A percentile compares a stretch with the other conserved stretches of the same genome.
Conservation (phyloP, 345 rosid genomes). For the Fremontodendron californicum region DNA sequence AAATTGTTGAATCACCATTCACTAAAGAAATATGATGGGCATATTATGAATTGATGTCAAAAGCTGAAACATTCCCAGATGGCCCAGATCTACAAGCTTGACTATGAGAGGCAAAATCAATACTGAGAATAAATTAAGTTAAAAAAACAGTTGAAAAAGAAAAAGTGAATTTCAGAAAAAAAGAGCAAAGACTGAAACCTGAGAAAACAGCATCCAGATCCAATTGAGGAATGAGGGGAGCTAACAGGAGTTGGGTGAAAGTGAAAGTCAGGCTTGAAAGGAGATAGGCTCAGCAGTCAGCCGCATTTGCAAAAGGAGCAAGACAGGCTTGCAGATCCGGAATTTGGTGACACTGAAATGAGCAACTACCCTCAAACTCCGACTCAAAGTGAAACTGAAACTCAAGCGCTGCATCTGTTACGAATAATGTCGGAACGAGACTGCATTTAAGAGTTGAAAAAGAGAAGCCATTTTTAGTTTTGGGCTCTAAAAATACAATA, state of each 20-base stretch:
- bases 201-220: slow-evolving; percentile 8
- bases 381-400: not conserved
- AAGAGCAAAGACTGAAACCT: not conserved
- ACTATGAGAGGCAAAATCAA: not conserved
- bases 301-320: not conserved
- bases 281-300: not conserved
- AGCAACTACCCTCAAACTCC: not conserved
- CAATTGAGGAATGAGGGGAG: not conserved
- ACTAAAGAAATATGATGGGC: not conserved
- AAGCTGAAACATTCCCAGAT: not conserved
- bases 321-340: slow-evolving; percentile 1
- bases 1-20: not conserved
- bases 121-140: not conserved
- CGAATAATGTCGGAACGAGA: not conserved
- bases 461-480: not conserved
- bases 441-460: slow-evolving; percentile 1
- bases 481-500: not conserved
- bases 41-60: not conserved
- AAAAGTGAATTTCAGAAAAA: not conserved
- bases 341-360: slow-evolving; percentile 3
- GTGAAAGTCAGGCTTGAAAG: not conserved
- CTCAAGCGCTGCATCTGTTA: not conserved
- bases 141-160: not conserved
- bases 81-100: slow-evolving; percentile 23
- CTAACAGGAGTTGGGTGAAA: not conserved